Conservation (phyloP, 1,284 basidiomycete species). For the Pyrrhoderma noxium region DNA sequence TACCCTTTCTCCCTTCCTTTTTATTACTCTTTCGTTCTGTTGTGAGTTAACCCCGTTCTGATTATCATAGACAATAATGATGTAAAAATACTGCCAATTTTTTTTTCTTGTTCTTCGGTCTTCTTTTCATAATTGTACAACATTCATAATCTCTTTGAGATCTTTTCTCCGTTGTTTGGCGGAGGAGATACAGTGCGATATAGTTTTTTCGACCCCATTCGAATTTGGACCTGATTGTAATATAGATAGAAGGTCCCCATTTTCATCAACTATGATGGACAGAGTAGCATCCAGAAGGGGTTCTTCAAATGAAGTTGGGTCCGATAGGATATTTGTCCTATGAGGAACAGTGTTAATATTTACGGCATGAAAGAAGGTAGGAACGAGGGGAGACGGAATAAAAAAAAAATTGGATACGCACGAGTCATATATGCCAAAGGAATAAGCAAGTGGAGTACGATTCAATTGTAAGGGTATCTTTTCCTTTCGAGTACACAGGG, state of each 20-base stretch:
- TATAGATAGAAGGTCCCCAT: constrained; percentile 46
- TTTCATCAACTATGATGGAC: constrained; percentile 56
- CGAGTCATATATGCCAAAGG: constrained; percentile 82
- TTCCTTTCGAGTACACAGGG: constrained; percentile 56
- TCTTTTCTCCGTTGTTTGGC: constrained; percentile 35
- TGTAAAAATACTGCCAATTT: too few relatives aligned
- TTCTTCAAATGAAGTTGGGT: constrained; percentile 88
- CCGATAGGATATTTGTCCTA: constrained; percentile 66
- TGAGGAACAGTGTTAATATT: too few relatives aligned
- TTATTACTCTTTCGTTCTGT: too few relatives aligned
- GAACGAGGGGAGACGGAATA: not conserved
- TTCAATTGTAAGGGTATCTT: constrained; percentile 41
- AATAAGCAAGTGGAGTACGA: constrained; percentile 52
- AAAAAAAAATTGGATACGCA: constrained; percentile 30
- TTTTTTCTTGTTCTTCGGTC: too few relatives aligned
- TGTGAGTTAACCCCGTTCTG: too few relatives aligned
- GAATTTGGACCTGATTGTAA: constrained; percentile 50
- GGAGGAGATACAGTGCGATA: constrained; percentile 39
- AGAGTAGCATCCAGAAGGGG: constrained; percentile 70
- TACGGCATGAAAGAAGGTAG: not conserved
- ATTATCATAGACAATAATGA: too few relatives aligned
- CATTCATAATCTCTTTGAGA: constrained; percentile 22
- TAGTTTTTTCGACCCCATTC: constrained; percentile 30
- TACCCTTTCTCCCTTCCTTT: not conserved
- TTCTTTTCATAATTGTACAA: not conserved